Conservation (phyloP, 1,139 yeast genomes). For the Suhomyces taliae region DNA sequence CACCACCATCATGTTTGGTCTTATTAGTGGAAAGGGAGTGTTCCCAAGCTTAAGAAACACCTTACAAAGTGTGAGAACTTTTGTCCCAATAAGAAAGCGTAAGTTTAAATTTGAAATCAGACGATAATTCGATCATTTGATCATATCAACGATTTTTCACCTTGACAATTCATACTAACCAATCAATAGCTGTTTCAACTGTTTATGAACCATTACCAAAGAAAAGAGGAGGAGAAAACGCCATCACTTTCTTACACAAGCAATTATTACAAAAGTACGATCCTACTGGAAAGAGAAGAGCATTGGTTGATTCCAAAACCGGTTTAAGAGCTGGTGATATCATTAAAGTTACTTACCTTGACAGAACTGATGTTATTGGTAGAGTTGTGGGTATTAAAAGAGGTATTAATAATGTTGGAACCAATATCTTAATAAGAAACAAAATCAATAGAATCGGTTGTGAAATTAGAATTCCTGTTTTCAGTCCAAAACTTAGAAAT, state of each 20-base stretch:
- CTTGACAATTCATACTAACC: background rate
- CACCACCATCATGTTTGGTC: slow-evolving; percentile 18
- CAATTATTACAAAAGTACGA: slow-evolving; percentile 61
- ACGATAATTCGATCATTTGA: background rate
- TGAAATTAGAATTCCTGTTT: slow-evolving; percentile 75
- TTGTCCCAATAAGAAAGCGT: slow-evolving; percentile 22
- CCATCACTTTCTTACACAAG: slow-evolving; percentile 48
- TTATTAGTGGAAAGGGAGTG: slow-evolving; percentile 13
- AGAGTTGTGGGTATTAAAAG: slow-evolving; percentile 75
- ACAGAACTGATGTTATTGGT: slow-evolving; percentile 71
- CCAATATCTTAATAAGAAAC: slow-evolving; percentile 75
- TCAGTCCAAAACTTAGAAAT: slow-evolving; percentile 72
- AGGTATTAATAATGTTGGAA: slow-evolving; percentile 57
- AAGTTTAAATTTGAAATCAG: slow-evolving; percentile 12
- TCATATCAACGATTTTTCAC: slow-evolving; percentile 17
- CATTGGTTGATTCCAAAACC: slow-evolving; percentile 49
- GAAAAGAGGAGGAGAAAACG: slow-evolving; percentile 50
- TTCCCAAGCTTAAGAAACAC: slow-evolving; percentile 10
- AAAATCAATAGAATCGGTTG: slow-evolving; percentile 77
- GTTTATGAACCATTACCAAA: slow-evolving; percentile 56
- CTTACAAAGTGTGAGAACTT: slow-evolving; percentile 21
- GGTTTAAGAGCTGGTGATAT: slow-evolving; percentile 82
- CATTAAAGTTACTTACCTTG: slow-evolving; percentile 70
- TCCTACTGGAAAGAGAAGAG: slow-evolving; percentile 69
- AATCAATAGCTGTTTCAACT: slow-evolving; percentile 22